Evolutionary conservation across 257 asterid species (phyloP), one percentile per base, ranked within the genome.

Genomic region (Nicotiana undulata): DNA sequence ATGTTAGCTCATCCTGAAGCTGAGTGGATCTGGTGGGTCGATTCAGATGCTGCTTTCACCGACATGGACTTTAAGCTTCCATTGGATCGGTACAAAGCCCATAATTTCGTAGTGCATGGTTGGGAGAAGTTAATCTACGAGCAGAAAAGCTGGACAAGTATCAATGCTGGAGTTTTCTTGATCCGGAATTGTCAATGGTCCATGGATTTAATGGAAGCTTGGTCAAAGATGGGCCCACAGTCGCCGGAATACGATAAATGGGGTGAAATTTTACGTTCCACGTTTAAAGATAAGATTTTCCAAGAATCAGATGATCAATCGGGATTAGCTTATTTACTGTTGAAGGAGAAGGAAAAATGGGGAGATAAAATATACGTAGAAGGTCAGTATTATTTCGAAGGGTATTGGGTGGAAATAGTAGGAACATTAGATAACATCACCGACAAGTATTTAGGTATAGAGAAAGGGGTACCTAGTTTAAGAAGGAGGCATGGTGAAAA

Each of bases 21-120:
- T 76, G 99, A 96, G 87, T 96, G 98, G 99, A 94, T 96, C 93
- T 96, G 99, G 99, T 96, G 99, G 99, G 97, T 96, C 2, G 99
- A 96, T 60, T 92, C 98, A 65, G 99, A 96, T 84, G 98, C 99
- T 4, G 98, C 97, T 7, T 81, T 96, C 82, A 96, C 99, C n/a
- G 99, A 96, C 79, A 96, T 96, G 99, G 98, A 92, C 85, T 96
- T 96, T 77, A 79, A 60, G 76, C 86, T 87, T 1, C 99, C 99
- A 9, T 74, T 96, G 83, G 88, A 84, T 20, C 88, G 93, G 10
- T 96, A 96, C 92, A 86, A 80, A 72, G 82, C 28, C 34, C 88
- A 89, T 63, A 96, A 96, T 76, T 22, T 96, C 24, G 99, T 96
- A 9, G 78, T 94, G 63, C 99, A 96, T 85, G 99, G 99, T 5